Evolutionary conservation across 139 green algal genomes (phyloP), one percentile per base, ranked within the genome.

Genomic region (Ulvella scutata): DNA sequence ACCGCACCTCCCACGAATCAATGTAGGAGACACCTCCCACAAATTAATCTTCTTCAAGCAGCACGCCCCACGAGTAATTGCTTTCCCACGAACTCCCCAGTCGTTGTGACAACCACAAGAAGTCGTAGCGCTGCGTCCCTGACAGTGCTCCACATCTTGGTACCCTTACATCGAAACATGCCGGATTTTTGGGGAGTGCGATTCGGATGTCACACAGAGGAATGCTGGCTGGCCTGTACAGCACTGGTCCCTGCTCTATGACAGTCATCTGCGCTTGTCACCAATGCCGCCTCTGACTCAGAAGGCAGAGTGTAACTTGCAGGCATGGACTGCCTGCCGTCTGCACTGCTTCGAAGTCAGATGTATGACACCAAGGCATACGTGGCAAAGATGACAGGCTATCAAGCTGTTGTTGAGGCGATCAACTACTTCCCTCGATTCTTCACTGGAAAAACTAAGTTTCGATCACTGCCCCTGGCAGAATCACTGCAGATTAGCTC

Each of bases 401-500:
- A 72, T 79, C 85, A 89, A 39, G 88, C 90, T 10, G 84, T 96
- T 4, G 77, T 93, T 1, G 90, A 96, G 83, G 90, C 90, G 0
- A 83, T 86, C 0, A 76, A 88, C 40, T 77, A 89, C 78, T 96
- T 95, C 79, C 86, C 85, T 4, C 83, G 90, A 62, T 92, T 96
- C 85, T 92, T 96, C 79, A 88, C 86, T 3, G 88, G 88, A 26
- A 88, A 97, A n/a, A n/a, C n/a, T n/a, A n/a, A n/a, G n/a, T n/a
- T n/a, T n/a, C n/a, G 85, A 97, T 97, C 81, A 97, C 92, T 0
- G 92, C 92, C 3, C 91, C 91, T 13, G 91, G 91, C 10, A 97
- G n/a, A n/a, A n/a, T n/a, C n/a, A n/a, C n/a, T n/a, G n/a, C n/a
- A n/a, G 85, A 97, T 97, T 80, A 97, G 91, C 0, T 91, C 92